Base-by-base conservation (phyloP, 2,329 filamentous ascomycete genomes). In the Cladosporium sp. region DNA sequence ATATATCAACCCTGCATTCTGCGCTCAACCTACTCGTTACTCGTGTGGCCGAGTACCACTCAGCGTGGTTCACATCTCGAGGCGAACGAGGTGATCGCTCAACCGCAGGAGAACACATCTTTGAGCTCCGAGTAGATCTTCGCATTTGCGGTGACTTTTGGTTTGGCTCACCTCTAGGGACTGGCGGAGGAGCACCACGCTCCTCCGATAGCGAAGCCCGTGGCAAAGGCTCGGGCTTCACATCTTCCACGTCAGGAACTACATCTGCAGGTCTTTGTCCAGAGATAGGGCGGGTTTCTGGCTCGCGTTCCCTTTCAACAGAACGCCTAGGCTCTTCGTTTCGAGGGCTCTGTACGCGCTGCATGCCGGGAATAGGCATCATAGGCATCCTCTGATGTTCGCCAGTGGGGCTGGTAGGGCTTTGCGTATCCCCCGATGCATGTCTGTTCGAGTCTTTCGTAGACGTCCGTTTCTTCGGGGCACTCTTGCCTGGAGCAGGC, bases 281-380 rank as follows among this genome's bases (percentile, higher is more conserved):
- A 31, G 61, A 52, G 7, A 65, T 59, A 2, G 53, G 53, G 21
- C 52, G 28, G 23, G 23, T 3, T 23, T 65, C 53, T 16, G 46
- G 55, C n/a, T 63, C 61, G 26, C 50, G 61, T 16, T 63, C 50
- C 61, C 23, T 65, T 8, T 65, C 62, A 23, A 65, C 53, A 8
- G 62, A 65, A 26, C 29, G 29, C 16, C 56, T 44, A 28, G 56
- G 55, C 18, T 79, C 72, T 62, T 81, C 80, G 65, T 79, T 68
- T 67, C 82, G 82, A 10, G 83, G 84, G 65, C 83, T 86, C 79
- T 78, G 75, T 67, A 75, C 78, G 65, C 76, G 84, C 68, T 86
- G 84, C 85, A 96, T 87, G 11, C 91, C 91, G 23, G 72, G 71
- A 16, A 75, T 70, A 5, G 84, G 83, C 74, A 88, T 83, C 75